Conservation (phyloP, 495 filamentous ascomycete genomes). For the Melanomma pulvis-pyrius region DNA sequence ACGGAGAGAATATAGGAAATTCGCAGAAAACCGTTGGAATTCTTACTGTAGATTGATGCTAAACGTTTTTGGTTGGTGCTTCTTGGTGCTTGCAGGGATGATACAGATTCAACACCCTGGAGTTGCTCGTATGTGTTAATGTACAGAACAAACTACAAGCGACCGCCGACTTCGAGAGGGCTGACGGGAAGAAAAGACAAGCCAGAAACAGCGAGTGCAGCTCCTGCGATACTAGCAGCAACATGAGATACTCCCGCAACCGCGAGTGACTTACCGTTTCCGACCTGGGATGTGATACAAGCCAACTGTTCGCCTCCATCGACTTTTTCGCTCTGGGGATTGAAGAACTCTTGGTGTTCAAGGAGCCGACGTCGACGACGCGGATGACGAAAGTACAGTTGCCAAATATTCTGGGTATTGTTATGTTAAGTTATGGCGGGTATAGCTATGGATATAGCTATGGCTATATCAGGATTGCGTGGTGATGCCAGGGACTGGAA, state of each 20-base stretch:
- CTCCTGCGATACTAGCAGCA: slow-evolving; percentile 84
- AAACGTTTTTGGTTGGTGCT: neutral
- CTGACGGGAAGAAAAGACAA: slow-evolving; percentile 50
- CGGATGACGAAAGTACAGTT: too few species aligned
- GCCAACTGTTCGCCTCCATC: slow-evolving; percentile 65
- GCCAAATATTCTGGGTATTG: too few species aligned
- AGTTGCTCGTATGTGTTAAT: neutral
- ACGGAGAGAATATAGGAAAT: too few species aligned
- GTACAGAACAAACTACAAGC: neutral
- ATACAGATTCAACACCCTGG: neutral
- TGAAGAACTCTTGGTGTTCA: too few species aligned
- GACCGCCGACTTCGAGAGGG: neutral
- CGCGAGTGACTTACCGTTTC: slow-evolving; percentile 80
- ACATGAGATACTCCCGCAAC: slow-evolving; percentile 80
- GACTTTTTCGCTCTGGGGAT: too few species aligned
- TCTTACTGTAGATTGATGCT: too few species aligned
- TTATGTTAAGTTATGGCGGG: too few species aligned
- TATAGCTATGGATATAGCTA: too few species aligned
- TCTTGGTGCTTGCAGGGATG: neutral
- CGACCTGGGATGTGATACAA: slow-evolving; percentile 79
- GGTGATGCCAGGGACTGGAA: too few species aligned
- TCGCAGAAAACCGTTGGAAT: too few species aligned
- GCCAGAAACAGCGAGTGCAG: slow-evolving; percentile 74
- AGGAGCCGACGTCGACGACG: too few species aligned
- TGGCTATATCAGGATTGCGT: too few species aligned